phyloP scores from a whole-genome alignment of 768 basidiomycete genomes.

The Leccinum subgranulosum region DNA sequence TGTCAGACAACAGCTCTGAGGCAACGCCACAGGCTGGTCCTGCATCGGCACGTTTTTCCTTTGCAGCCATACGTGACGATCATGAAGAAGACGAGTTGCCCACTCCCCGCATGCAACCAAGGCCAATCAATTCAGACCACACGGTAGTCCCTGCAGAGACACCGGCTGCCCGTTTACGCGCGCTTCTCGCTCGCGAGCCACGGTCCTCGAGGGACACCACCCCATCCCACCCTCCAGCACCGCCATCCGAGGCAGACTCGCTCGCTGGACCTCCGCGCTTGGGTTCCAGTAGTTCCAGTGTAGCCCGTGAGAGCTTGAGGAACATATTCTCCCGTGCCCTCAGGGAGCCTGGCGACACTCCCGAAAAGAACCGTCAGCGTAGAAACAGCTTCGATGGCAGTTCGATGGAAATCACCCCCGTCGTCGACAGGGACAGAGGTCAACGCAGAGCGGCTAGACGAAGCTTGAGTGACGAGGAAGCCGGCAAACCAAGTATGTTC shows the following conservation, averaged over 20 bases:
- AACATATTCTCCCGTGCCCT: conserved; percentile 65
- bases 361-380: conserved; percentile 49
- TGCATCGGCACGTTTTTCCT: conserved; percentile 13
- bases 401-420: conserved; percentile 55
- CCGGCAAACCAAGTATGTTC: conserved; percentile 51
- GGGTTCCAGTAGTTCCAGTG: conserved; percentile 37
- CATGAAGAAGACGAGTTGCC: conserved; percentile 29
- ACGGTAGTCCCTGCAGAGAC: conserved; percentile 34
- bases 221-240: conserved; percentile 22
- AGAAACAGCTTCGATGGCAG: conserved; percentile 60
- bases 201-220: conserved; percentile 33
- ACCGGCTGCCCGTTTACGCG: conserved; percentile 62
- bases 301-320: conserved; percentile 57
- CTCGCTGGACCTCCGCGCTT: conserved; percentile 11
- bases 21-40: conserved; percentile 22
- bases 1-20: conserved; percentile 11
- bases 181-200: conserved; percentile 52
- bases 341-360: conserved; percentile 62
- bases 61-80: conserved; percentile 11
- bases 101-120: conserved; percentile 27
- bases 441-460: conserved; percentile 49
- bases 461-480: conserved; percentile 69
- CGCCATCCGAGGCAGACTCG: conserved; percentile 29
- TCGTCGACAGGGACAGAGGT: conserved; percentile 38
- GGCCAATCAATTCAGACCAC: conserved; percentile 14